A percentile compares a stretch with the other conserved stretches of the same genome.
Evolutionary conservation across 2,329 filamentous ascomycete species (phyloP).

Genomic region (Fusarium sp.): DNA sequence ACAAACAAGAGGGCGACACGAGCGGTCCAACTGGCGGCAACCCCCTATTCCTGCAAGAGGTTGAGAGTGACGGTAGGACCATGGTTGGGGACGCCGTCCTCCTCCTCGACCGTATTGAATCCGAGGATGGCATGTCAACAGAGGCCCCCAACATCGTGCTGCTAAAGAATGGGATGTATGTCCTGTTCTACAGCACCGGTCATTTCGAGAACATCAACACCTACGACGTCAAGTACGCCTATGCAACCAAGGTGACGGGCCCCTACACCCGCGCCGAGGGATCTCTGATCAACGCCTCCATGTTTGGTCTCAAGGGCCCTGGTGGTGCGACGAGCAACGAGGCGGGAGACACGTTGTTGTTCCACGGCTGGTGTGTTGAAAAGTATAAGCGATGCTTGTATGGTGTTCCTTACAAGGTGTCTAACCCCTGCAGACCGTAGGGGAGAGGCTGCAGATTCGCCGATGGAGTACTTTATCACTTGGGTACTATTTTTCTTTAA

Average conservation of each 20-base stretch:
- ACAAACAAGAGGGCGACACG: constrained; percentile 11
- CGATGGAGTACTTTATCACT: too few species aligned
- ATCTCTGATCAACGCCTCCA: constrained; percentile 5
- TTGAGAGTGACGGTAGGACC: constrained; percentile 4
- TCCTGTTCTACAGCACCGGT: constrained; percentile 19
- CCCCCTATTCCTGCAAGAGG: constrained; percentile 13
- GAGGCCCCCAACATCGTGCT: constrained; percentile 18
- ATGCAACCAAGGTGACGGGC: neutral
- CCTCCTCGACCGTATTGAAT: constrained; percentile 11
- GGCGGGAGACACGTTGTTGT: constrained; percentile 6
- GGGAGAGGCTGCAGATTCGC: too few species aligned
- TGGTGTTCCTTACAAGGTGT: neutral
- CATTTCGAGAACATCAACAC: constrained; percentile 1
- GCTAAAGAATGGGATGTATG: constrained; percentile 3
- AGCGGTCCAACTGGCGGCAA: constrained; percentile 15
- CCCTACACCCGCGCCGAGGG: constrained; percentile 11
- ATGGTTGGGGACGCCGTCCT: constrained; percentile 3
- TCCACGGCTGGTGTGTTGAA: constrained; percentile 17
- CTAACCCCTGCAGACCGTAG: neutral
- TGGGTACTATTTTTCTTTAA: too few species aligned
- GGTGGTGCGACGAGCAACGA: constrained; percentile 20
- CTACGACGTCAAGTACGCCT: constrained; percentile 21
- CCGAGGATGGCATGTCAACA: neutral
- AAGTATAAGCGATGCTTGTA: constrained; percentile 10
- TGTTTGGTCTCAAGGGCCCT: constrained; percentile 14